Evolutionary conservation across 1,139 yeast genomes (phyloP).

Genomic region (Zygosaccharomyces sapae): DNA sequence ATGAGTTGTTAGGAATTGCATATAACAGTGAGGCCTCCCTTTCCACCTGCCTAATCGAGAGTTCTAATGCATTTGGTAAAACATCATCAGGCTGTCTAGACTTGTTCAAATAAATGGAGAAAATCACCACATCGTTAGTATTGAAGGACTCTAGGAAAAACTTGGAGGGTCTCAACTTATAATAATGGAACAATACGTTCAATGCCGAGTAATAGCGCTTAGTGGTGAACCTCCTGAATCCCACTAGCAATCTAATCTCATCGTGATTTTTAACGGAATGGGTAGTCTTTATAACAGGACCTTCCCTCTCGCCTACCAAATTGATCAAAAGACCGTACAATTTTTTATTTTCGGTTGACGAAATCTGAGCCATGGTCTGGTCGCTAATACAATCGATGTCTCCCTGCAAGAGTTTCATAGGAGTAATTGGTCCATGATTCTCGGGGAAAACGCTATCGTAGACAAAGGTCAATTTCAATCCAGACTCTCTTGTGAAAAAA

Average conservation of each 20-base stretch:
- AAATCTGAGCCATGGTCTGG: constrained; percentile 69
- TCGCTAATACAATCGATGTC: constrained; percentile 72
- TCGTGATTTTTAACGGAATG: constrained; percentile 65
- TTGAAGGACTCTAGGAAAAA: constrained; percentile 88
- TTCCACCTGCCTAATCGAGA: constrained; percentile 83
- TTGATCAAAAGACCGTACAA: constrained; percentile 70
- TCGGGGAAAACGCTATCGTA: constrained; percentile 64
- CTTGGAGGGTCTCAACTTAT: constrained; percentile 78
- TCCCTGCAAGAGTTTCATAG: constrained; percentile 34
- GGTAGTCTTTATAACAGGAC: constrained; percentile 89
- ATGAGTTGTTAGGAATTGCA: constrained; percentile 84
- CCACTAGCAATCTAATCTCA: constrained; percentile 85
- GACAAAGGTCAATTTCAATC: constrained; percentile 77
- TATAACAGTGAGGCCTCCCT: constrained; percentile 91
- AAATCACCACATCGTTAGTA: constrained; percentile 78
- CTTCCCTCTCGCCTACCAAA: constrained; percentile 70
- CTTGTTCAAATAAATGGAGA: constrained; percentile 74
- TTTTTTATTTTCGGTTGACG: constrained; percentile 72
- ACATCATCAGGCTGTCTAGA: constrained; percentile 38
- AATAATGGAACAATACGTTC: constrained; percentile 82
- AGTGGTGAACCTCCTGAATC: constrained; percentile 78
- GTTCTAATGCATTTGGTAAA: constrained; percentile 45
- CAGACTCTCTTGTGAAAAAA: constrained; percentile 64
- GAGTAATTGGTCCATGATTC: constrained; percentile 38
- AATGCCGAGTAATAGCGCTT: constrained; percentile 87